Base-by-base conservation (phyloP, 441 rosid species). In the Hura crepitans region DNA sequence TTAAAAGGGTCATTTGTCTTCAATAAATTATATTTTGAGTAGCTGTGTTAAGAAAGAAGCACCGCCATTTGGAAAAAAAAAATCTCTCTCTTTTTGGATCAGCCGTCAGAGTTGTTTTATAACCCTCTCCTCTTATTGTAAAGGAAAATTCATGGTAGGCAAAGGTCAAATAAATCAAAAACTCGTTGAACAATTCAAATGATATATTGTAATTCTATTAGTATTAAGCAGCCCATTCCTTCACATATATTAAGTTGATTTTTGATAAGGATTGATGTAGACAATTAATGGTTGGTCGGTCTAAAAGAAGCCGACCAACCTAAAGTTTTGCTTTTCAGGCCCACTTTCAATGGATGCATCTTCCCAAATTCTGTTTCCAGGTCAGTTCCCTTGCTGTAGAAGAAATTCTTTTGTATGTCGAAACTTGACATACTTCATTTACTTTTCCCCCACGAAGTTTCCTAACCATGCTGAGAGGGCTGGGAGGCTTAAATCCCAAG, bases 241-340 rank as follows among this genome's bases (percentile, higher is more conserved):
- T 11, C 6, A 42, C 23, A 12, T 42, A 7, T 43, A 33, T 60
- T 9, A 42, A 42, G 46, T 9, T 42, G 46, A 10, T 42, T 61
- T 0, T 37, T 61, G 68, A 8, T 14, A 27, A 20, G 68, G 54
- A 64, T 63, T 43, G 67, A 63, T 17, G 54, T 37, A 25, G 53
- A 63, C 37, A 5, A 18, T 8, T n/a, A 9, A 5, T 17, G 2
- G 42, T 49, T 30, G 13, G 45, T 50, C 46, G 69, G 69, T 49
- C 22, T 45, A 50, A 49, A 65, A 49, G 69, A 5, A 23, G 12
- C 69, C 58, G 45, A n/a, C 69, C 69, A n/a, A 30, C 14, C 37
- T 14, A 9, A 25, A 23, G 25, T 42, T 65, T 17, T 47, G 37
- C 58, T 65, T 65, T 65, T 30, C n/a, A n/a, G 2, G 25, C 22